phyloP scores from a whole-genome alignment of 345 rosid genomes.

The Syzygium jambos region DNA sequence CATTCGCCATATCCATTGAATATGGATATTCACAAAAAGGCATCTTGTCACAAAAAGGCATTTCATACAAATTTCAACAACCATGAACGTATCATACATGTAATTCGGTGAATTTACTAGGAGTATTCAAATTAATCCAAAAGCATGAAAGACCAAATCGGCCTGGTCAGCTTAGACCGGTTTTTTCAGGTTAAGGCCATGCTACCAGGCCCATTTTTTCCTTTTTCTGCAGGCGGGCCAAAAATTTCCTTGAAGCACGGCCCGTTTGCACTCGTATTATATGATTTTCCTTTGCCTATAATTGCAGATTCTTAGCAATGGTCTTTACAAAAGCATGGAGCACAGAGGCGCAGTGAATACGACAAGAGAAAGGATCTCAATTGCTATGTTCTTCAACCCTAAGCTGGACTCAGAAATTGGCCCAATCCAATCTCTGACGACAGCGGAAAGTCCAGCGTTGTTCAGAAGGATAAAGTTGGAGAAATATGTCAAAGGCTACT shows the following conservation, averaged over 20 bases:
- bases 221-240: neutral
- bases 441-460: slow-evolving; percentile 1
- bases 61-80: neutral
- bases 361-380: slow-evolving; percentile 1
- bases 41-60: neutral
- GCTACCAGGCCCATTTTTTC: neutral
- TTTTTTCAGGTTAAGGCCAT: neutral
- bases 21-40: too few relatives aligned
- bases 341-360: slow-evolving; percentile 5
- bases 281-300: neutral
- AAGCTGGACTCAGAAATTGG: slow-evolving; percentile 8
- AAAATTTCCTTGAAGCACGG: neutral
- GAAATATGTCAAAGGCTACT: neutral
- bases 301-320: slow-evolving; percentile 9
- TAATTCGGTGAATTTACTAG: neutral
- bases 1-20: neutral
- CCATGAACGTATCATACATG: neutral
- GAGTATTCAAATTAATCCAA: neutral
- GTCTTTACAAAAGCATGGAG: slow-evolving; percentile 11
- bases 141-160: neutral
- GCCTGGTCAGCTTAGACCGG: neutral
- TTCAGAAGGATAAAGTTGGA: slow-evolving; percentile 5
- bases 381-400: slow-evolving; percentile 5
- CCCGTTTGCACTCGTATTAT: neutral
- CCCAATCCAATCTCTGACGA: neutral